A percentile compares a stretch with the other conserved stretches of the same genome.
Evolutionary conservation across 2,329 filamentous ascomycete species (phyloP).

Genomic region (Parafenestella ontariensis): DNA sequence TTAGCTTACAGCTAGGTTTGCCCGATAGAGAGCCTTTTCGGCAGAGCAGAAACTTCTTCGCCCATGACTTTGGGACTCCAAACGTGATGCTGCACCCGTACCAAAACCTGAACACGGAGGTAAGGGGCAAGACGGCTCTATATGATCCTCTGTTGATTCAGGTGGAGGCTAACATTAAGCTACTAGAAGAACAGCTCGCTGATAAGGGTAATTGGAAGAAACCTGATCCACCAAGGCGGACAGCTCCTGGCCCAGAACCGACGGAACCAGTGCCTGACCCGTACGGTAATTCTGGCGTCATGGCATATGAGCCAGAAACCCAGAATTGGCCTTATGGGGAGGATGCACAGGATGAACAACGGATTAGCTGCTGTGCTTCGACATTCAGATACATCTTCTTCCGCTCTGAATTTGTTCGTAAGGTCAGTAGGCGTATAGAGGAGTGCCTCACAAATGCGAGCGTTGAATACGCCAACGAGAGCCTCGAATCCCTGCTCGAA

Average conservation of each 20-base stretch:
- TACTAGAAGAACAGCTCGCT: background rate
- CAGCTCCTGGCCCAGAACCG: background rate
- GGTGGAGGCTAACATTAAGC: background rate
- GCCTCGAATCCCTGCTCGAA: no score
- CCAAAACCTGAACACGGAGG: background rate
- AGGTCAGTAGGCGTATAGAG: no score
- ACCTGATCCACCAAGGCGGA: background rate
- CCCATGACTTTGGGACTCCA: background rate
- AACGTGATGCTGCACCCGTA: background rate
- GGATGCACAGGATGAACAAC: no score
- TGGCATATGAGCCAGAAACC: background rate
- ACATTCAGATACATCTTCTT: no score
- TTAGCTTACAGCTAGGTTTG: background rate
- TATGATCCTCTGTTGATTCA: background rate
- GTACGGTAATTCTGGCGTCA: background rate
- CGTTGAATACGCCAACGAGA: no score
- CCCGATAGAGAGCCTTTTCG: background rate
- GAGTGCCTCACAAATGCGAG: no score
- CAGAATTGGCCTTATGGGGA: background rate
- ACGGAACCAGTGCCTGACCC: no score
- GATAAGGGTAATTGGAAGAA: background rate
- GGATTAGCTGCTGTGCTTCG: no score
- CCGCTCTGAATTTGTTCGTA: no score
- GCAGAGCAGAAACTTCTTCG: background rate
- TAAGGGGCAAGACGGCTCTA: background rate